Base-by-base conservation (phyloP, 2,329 filamentous ascomycete species). In the Penicillium sp. region DNA sequence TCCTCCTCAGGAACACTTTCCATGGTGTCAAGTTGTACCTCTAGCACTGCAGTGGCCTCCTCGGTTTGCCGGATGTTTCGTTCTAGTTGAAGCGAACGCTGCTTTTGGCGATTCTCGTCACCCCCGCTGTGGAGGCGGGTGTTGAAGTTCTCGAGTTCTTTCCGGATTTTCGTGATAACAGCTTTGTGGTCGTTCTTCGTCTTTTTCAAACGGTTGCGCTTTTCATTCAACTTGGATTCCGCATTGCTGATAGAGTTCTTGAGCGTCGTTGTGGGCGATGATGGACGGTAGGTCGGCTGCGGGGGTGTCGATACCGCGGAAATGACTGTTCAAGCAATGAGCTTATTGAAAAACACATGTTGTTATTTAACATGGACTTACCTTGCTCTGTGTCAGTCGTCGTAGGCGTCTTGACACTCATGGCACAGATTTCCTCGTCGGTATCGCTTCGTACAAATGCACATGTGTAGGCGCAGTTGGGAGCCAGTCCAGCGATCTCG, bases 1-100 rank as follows among this genome's bases (percentile, higher is more conserved):
- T 87, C 84, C 25, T 83, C 80, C 45, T 82, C 79, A 2, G 86
- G 85, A 59, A 86, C 78, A 8, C 79, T 81, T 57, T 82, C 83
- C 52, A 87, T 70, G 21, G 72, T 78, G 55, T 83, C 82, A 17
- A 85, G 78, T 66, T 86, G 81, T 49, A 70, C 68, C 56, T 82
- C 78, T 36, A 87, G 75, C 38, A 79, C 79, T 35, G 77, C 77
- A n/a, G 82, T 82, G 29, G 83, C 82, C 66, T 87, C 85, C 64
- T 88, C 85, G 5, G 85, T 85, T 71, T 87, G 85, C 55, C 80
- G 80, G 63, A 86, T 86, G 62, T 82, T 85, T 64, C 86, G 83
- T 61, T 82, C 83, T 59, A 87, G 78, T 66, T 88, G 86, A 60
- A 84, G 75, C 38, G 83, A 81, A 61, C 85, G 82, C 67, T 86